Evolutionary conservation across 371 early-diverging fungal genomes (phyloP).

Genomic region (Circinella umbellata): DNA sequence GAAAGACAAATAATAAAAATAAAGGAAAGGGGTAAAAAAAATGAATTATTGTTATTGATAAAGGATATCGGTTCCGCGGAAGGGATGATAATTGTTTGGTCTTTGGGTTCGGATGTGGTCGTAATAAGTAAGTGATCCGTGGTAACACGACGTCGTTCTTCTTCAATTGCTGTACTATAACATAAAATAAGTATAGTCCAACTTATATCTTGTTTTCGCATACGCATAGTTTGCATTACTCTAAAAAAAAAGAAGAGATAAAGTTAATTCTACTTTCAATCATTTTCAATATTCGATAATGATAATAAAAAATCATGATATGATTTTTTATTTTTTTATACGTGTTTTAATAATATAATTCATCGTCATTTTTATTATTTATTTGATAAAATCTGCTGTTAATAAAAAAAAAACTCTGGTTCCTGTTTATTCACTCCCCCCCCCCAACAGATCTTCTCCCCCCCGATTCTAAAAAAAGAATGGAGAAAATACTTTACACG

Average conservation of each 20-base stretch:
- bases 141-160: neutral
- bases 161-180: neutral
- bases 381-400: too few species aligned
- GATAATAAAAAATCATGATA: too few species aligned
- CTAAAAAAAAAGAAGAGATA: neutral
- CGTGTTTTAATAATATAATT: too few species aligned
- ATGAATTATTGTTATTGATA: neutral
- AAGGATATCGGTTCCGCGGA: neutral
- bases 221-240: neutral
- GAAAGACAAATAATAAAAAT: slow-evolving; percentile 11
- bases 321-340: too few species aligned
- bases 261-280: too few species aligned
- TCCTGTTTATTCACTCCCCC: too few species aligned
- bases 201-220: slow-evolving; percentile 3
- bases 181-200: neutral
- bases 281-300: too few species aligned
- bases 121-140: neutral
- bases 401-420: too few species aligned
- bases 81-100: neutral
- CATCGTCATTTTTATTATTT: too few species aligned
- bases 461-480: too few species aligned
- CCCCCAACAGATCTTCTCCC: too few species aligned
- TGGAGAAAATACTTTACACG: too few species aligned
- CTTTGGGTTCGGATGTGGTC: neutral
- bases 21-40: neutral